Conservation (phyloP, 2,329 filamentous ascomycete genomes). For the Cladobotryum mycophilum region DNA sequence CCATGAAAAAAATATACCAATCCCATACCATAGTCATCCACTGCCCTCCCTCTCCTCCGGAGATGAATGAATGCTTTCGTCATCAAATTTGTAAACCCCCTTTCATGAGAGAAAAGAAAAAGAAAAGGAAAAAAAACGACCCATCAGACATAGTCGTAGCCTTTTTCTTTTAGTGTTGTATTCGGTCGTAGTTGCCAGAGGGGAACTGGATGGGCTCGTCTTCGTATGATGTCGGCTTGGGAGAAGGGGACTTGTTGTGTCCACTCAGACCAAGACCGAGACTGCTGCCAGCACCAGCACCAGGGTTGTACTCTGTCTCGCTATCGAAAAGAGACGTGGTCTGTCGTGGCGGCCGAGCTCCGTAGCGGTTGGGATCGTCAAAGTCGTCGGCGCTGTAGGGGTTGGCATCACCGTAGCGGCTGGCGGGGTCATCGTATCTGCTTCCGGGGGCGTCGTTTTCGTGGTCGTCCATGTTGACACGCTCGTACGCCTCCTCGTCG, state of each 20-base stretch:
- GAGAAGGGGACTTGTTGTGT: conserved; percentile 10
- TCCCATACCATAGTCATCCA: too few species aligned
- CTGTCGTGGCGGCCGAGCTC: conserved; percentile 27
- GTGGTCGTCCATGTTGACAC: conserved; percentile 52
- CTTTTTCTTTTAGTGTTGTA: conserved; percentile 19
- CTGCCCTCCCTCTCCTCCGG: too few species aligned
- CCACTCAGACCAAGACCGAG: not conserved
- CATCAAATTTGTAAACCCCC: too few species aligned
- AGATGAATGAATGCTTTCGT: too few species aligned
- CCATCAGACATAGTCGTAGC: conserved; percentile 5
- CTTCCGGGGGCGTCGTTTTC: conserved; percentile 33
- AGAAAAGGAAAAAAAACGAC: conserved; percentile 4
- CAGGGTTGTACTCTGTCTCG: conserved; percentile 38
- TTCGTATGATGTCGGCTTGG: conserved; percentile 35
- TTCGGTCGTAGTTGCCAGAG: conserved; percentile 50
- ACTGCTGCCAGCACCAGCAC: not conserved
- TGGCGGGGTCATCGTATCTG: conserved; percentile 20
- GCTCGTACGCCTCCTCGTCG: conserved; percentile 59
- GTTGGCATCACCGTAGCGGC: conserved; percentile 32
- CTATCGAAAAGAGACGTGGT: conserved; percentile 42
- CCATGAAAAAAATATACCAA: conserved; percentile 2
- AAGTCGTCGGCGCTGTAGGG: conserved; percentile 34
- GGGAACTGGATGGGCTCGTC: conserved; percentile 51
- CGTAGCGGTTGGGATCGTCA: conserved; percentile 35
- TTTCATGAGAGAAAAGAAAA: not conserved